phyloP scores from a whole-genome alignment of 2,329 filamentous ascomycete genomes.

The Alternaria panax region DNA sequence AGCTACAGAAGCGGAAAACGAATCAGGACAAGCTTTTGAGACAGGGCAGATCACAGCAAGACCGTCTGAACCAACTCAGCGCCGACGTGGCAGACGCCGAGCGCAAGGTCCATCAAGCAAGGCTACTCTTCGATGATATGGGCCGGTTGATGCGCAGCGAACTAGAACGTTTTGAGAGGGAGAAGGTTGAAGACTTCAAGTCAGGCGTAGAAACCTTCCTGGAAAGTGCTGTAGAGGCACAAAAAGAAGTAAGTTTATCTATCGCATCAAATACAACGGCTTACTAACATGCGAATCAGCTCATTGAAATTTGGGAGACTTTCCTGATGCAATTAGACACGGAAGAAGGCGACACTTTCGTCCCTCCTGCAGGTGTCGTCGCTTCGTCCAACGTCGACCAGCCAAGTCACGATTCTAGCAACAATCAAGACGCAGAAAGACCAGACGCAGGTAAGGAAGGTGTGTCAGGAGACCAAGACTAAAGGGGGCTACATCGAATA shows the following conservation, averaged over 20 bases:
- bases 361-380: constrained; percentile 49
- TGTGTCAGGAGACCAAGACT: background rate
- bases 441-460: constrained; percentile 1
- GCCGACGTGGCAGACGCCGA: constrained; percentile 96
- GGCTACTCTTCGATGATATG: constrained; percentile 96
- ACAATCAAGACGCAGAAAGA: constrained; percentile 16
- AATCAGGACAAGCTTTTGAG: constrained; percentile 94
- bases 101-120: constrained; percentile 87
- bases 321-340: constrained; percentile 96
- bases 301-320: constrained; percentile 95
- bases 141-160: constrained; percentile 89
- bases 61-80: constrained; percentile 88
- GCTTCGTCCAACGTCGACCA: constrained; percentile 36
- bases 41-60: constrained; percentile 94
- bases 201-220: constrained; percentile 96
- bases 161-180: constrained; percentile 90
- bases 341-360: constrained; percentile 71
- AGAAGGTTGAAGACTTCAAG: constrained; percentile 99
- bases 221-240: constrained; percentile 95
- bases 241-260: constrained; percentile 81
- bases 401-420: constrained; percentile 17
- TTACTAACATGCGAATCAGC: constrained; percentile 50
- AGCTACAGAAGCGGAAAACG: constrained; percentile 86
- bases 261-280: background rate
- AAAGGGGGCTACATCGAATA: background rate